Evolutionary conservation across 768 basidiomycete species (phyloP).

Genomic region (Omphalotus guepiniiformis): DNA sequence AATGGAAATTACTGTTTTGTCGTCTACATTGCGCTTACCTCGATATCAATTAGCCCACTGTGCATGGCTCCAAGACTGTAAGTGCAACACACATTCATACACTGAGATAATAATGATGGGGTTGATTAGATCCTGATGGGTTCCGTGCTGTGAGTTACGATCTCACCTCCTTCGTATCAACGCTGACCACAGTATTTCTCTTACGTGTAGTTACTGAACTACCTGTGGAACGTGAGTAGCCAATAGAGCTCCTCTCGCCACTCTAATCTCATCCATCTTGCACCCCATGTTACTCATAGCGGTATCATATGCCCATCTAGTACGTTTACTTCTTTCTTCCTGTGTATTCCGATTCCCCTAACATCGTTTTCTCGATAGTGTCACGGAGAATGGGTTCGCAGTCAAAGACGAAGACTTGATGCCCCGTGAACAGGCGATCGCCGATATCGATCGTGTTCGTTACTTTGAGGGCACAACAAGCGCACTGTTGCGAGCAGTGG

Average conservation of each 20-base stretch:
- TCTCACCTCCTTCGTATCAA: not conserved
- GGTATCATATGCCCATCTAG: conserved; percentile 55
- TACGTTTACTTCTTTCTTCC: conserved; percentile 20
- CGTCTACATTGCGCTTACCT: not conserved
- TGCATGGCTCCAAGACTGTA: conserved; percentile 65
- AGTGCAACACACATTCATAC: conserved; percentile 14
- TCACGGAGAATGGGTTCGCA: conserved; percentile 74
- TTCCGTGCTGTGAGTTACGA: conserved; percentile 50
- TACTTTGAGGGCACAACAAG: conserved; percentile 60
- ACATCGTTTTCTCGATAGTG: conserved; percentile 28
- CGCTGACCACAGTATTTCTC: conserved; percentile 1
- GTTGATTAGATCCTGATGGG: conserved; percentile 50
- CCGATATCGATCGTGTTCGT: conserved; percentile 60
- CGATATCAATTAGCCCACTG: conserved; percentile 42
- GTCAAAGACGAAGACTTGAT: conserved; percentile 58
- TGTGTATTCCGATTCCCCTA: conserved; percentile 1
- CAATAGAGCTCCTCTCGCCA: not conserved
- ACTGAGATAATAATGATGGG: conserved; percentile 2
- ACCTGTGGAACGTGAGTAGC: conserved; percentile 56
- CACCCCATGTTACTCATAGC: conserved; percentile 22
- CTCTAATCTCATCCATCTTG: not conserved
- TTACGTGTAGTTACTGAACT: conserved; percentile 51
- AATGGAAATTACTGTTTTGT: not conserved
- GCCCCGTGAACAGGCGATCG: conserved; percentile 47
- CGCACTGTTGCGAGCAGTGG: conserved; percentile 51